Percentiles rank a stretch among this genome's conserved stretches.
These are phyloP conservation scores for Alternaria consortialis DNA, from an alignment of 2,329 filamentous ascomycete genomes.

Conservation along the genomic window DNA sequence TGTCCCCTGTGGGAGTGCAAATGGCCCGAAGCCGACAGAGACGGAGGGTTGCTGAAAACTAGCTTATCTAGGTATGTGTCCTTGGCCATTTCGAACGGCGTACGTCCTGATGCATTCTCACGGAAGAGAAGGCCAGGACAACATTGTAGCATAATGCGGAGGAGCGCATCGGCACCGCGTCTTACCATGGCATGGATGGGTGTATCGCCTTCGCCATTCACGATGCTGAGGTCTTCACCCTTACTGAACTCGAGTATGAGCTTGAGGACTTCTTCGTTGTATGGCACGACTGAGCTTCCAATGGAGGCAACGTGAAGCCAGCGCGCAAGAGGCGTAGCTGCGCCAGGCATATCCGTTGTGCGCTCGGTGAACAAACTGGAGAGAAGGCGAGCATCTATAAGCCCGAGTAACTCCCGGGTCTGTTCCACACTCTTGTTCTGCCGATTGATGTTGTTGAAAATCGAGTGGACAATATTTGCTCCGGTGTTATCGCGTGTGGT, in stretches of 20 bases:
- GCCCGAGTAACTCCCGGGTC: conserved; percentile 58
- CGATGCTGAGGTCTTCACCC: conserved; percentile 63
- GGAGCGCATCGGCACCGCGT: conserved; percentile 49
- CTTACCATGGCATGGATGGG: conserved; percentile 67
- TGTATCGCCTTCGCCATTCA: conserved; percentile 72
- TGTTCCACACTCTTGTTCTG: conserved; percentile 42
- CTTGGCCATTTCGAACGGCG: conserved; percentile 72
- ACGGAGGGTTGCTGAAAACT: conserved; percentile 34
- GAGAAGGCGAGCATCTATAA: conserved; percentile 68
- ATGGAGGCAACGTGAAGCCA: conserved; percentile 24
- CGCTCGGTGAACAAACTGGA: conserved; percentile 68
- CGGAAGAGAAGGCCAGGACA: conserved; percentile 69
- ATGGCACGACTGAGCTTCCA: neutral
- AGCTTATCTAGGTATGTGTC: conserved; percentile 60
- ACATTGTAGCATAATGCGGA: conserved; percentile 61
- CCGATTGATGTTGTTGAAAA: conserved; percentile 32
- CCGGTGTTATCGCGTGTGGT: conserved; percentile 67
- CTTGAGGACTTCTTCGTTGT: conserved; percentile 17
- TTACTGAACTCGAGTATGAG: conserved; percentile 47
- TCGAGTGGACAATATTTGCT: conserved; percentile 74
- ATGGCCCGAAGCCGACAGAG: neutral
- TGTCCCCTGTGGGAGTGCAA: no score
- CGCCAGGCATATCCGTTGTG: conserved; percentile 58
- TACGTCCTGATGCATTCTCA: conserved; percentile 80
- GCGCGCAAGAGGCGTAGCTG: conserved; percentile 70